Evolutionary conservation across 108 stramenopile genomes (phyloP), one percentile per base, ranked within the genome.

Genomic region (Pseudonitzschia pungens): DNA sequence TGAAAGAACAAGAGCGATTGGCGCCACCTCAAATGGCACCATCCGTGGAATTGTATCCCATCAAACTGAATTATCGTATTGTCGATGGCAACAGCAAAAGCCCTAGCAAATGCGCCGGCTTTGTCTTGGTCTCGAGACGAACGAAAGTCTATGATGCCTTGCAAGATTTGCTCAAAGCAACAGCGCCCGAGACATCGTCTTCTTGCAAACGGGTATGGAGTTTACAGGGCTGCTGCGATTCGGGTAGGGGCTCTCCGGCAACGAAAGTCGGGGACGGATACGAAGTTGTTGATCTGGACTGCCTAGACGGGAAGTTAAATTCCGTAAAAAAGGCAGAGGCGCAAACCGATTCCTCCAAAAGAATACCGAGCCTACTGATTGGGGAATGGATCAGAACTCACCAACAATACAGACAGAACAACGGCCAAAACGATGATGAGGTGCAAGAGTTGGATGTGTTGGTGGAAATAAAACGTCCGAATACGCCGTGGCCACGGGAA

Each of bases 11-110:
- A 56, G 71, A 77, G 64, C 44, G 53, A 26, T 22, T 57, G 53
- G 45, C 68, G 40, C 32, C 68, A 9, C 73, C 64, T 26, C 71
- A 71, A 62, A 33, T 74, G 40, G 59, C 72, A 12, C 79, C 82
- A 20, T 44, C 63, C 26, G 89, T 90, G 1, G 92, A 93, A 72
- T 63, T 88, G 2, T 84, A 88, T 77, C 92, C 92, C 11, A 74
- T 88, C 26, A 87, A 87, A 67, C 76, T 90, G 45, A 69, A 67
- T 31, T 93, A 88, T 72, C 56, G 42, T 0, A 68, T 90, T 22
- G 75, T 87, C 14, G 75, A 76, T 56, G 55, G 73, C n/a, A 62
- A 33, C 60, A 42, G 32, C 22, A 54, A 63, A 18, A 57, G 50
- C 15, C 22, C 29, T 20, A 52, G 32, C 16, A 41, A 36, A 4